Evolutionary conservation across 345 rosid genomes (phyloP), one percentile per base, ranked within the genome.

Genomic region (Eucalyptus regnans): DNA sequence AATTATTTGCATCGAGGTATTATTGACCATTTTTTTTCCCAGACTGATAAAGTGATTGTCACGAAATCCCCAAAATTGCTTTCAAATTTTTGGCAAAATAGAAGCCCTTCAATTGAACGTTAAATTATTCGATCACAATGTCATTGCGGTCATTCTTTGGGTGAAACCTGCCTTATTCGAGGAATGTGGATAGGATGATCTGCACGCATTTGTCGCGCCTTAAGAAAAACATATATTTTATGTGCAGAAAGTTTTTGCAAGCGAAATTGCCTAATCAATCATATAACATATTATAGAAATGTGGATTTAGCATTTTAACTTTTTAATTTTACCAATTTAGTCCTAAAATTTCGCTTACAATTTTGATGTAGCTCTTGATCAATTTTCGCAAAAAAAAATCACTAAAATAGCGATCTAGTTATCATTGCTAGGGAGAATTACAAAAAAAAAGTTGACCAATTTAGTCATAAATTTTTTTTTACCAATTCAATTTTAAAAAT

Each of bases 131-230:
- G 8, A 58, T 58, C 64, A 58, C n/a, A 25, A 58, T 25, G 64
- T 58, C 3, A 14, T 58, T 58, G 64, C 7, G n/a, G 64, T 58
- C 64, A 60, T 60, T 12, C 66, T 60, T 3, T 60, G 31, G 66
- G 66, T 27, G 0, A 60, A 60, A 60, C 16, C 66, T 60, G 31
- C 15, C 66, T 27, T 27, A 60, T 27, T 27, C 66, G 12, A 60
- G 66, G 66, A 60, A 60, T 0, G 15, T 27, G 66, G 66, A 60
- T 60, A 60, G 66, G 66, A 60, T 16, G 31, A 60, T 60, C 0
- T 27, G 15, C 4, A 12, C 15, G 8, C 31, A 27, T 27, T 25
- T 60, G 31, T 27, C 0, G 0, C 0, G 31, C n/a, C 66, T 27
- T 60, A 60, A 60, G 66, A 60, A 60, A 29, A 60, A 60, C 31